Evolutionary conservation across 2,329 filamentous ascomycete species (phyloP).

Genomic region (Alternaria arborescens): DNA sequence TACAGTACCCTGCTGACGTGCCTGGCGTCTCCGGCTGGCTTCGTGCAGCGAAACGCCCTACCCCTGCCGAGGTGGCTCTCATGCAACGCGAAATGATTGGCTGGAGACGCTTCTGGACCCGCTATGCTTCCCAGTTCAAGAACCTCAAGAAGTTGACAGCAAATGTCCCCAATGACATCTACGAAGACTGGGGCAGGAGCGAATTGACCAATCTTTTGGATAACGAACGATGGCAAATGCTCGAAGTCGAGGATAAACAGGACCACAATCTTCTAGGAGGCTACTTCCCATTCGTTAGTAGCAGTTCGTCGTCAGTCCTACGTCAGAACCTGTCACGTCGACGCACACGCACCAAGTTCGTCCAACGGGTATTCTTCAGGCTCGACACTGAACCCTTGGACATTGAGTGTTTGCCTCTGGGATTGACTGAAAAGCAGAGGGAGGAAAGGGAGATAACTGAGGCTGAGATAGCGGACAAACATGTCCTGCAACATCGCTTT

Average conservation of each 20-base stretch:
- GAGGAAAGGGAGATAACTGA: constrained; percentile 39
- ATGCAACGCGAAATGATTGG: constrained; percentile 45
- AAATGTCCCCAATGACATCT: constrained; percentile 44
- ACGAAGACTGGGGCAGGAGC: constrained; percentile 43
- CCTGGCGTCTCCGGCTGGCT: constrained; percentile 43
- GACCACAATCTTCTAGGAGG: constrained; percentile 27
- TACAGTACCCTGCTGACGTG: constrained; percentile 46
- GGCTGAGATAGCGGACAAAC: constrained; percentile 25
- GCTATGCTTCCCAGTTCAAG: constrained; percentile 46
- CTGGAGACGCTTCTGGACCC: constrained; percentile 49
- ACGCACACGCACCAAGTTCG: constrained; percentile 36
- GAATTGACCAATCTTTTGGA: constrained; percentile 30
- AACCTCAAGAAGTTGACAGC: constrained; percentile 48
- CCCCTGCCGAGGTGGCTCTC: constrained; percentile 36
- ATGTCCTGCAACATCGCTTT: constrained; percentile 35
- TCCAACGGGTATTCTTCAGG: constrained; percentile 47
- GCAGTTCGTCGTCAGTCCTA: constrained; percentile 8
- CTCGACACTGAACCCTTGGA: constrained; percentile 31
- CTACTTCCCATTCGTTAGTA: constrained; percentile 28
- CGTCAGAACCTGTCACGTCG: constrained; percentile 30
- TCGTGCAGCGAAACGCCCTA: constrained; percentile 30
- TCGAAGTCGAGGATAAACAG: constrained; percentile 37
- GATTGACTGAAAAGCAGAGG: constrained; percentile 26
- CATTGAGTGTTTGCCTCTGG: constrained; percentile 4
- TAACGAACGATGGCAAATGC: constrained; percentile 44